These are phyloP conservation scores for Syncephalis plumigaleata DNA, from an alignment of 371 early-diverging fungal genomes.

Conservation along the genomic window DNA sequence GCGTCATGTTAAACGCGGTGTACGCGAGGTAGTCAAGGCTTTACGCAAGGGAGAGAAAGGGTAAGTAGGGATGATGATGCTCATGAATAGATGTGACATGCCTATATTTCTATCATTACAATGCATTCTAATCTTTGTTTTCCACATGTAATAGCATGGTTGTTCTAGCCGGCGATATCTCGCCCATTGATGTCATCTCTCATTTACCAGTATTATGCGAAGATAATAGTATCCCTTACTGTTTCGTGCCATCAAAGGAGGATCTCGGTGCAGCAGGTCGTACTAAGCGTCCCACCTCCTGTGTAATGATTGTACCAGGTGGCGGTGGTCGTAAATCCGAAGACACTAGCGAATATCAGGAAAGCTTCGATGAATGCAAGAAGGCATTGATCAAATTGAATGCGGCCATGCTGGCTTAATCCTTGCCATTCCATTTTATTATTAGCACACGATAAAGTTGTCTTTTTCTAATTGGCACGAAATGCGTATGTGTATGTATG, in stretches of 20 bases:
- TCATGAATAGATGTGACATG: too few species aligned
- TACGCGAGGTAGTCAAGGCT: slow-evolving; percentile 94
- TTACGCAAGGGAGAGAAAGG: slow-evolving; percentile 92
- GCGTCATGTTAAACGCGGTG: slow-evolving; percentile 85
- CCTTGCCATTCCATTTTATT: too few species aligned
- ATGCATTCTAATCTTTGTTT: too few species aligned
- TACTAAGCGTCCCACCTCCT: slow-evolving; percentile 90
- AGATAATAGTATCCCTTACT: slow-evolving; percentile 84
- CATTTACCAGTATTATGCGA: slow-evolving; percentile 98
- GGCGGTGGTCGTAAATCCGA: slow-evolving; percentile 50
- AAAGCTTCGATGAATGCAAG: slow-evolving; percentile 54
- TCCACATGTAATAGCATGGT: too few species aligned
- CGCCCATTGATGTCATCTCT: slow-evolving; percentile 93
- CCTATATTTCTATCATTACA: too few species aligned
- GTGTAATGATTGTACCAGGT: slow-evolving; percentile 73
- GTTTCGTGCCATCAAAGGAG: slow-evolving; percentile 88
- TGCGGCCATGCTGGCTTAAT: too few species aligned
- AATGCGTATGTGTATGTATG: too few species aligned
- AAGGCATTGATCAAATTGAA: background rate
- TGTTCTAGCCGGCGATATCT: slow-evolving; percentile 89
- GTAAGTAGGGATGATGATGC: slow-evolving; percentile 8
- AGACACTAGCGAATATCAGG: slow-evolving; percentile 64
- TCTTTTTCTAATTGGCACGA: too few species aligned
- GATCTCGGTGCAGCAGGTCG: slow-evolving; percentile 79
- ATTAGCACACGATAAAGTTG: too few species aligned